A percentile compares a stretch with the other conserved stretches of the same genome.
phyloP scores from a whole-genome alignment of 208 protist genomes.

The Trypanosomatidae sp. region DNA sequence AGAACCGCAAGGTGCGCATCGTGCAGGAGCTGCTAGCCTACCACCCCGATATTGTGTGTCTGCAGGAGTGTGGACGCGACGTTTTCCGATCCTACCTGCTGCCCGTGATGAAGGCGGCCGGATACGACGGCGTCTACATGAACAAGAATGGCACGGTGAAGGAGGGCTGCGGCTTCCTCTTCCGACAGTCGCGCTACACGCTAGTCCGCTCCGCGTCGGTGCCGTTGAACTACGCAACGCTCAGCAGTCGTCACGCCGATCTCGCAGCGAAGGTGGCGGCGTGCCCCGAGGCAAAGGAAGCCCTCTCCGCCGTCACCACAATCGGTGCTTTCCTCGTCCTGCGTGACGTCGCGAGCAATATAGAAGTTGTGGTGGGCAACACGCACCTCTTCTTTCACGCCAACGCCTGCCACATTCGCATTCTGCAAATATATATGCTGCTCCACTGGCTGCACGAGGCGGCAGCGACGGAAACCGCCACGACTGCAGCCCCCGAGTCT shows the following conservation, averaged over 20 bases:
- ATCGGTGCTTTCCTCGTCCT: constrained; percentile 48
- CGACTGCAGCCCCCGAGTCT: not conserved
- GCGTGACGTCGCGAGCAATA: constrained; percentile 36
- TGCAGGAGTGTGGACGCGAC: constrained; percentile 89
- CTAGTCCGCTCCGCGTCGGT: constrained; percentile 32
- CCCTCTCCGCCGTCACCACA: constrained; percentile 58
- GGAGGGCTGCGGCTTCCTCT: constrained; percentile 80
- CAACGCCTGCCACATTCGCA: constrained; percentile 87
- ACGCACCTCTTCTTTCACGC: constrained; percentile 93
- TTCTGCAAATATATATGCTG: constrained; percentile 86
- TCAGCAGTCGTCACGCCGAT: constrained; percentile 31
- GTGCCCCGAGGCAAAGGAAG: constrained; percentile 66
- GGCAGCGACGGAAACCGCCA: not conserved
- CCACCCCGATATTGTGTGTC: constrained; percentile 75
- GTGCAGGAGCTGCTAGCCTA: constrained; percentile 84
- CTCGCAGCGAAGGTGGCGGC: constrained; percentile 39
- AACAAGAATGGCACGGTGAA: constrained; percentile 75
- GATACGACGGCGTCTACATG: constrained; percentile 75
- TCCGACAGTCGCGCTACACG: constrained; percentile 48
- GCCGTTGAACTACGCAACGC: constrained; percentile 67
- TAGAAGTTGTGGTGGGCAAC: constrained; percentile 79
- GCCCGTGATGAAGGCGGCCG: constrained; percentile 49
- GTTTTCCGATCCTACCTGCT: constrained; percentile 72
- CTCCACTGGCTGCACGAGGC: constrained; percentile 33
- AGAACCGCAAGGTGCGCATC: constrained; percentile 72